A percentile compares a stretch with the other conserved stretches of the same genome.
Conservation (phyloP, 305 asterid genomes). For the Withania somnifera region DNA sequence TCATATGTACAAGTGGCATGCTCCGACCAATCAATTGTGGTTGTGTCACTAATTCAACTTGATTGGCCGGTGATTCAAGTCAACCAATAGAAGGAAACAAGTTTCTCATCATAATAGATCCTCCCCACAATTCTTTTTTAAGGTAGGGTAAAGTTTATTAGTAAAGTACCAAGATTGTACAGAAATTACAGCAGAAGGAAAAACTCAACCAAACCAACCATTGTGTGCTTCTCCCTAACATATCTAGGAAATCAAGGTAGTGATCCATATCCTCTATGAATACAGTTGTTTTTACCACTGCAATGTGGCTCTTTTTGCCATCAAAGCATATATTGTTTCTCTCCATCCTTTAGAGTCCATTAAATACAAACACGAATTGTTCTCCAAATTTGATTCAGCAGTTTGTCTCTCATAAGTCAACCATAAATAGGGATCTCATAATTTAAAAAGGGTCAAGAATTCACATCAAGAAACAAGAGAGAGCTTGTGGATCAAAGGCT, state of each 20-base stretch:
- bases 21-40: not conserved
- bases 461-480: not conserved
- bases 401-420: not conserved
- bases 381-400: not conserved
- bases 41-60: not conserved
- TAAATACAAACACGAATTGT: not conserved
- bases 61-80: not conserved
- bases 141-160: not conserved
- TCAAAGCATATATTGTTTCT: not conserved
- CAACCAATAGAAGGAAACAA: not conserved
- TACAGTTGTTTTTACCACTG: not conserved
- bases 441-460: not conserved
- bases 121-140: not conserved
- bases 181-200: not conserved
- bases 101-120: not conserved
- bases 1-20: not conserved
- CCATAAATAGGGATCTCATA: not conserved
- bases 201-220: not conserved
- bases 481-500: not conserved
- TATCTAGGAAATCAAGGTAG: not conserved
- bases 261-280: not conserved
- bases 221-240: not conserved
- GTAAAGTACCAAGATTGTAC: not conserved
- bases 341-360: not conserved
- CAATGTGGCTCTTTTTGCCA: not conserved